Conservation (phyloP, 2,329 filamentous ascomycete species). For the Calonectria pseudoturangicola region DNA sequence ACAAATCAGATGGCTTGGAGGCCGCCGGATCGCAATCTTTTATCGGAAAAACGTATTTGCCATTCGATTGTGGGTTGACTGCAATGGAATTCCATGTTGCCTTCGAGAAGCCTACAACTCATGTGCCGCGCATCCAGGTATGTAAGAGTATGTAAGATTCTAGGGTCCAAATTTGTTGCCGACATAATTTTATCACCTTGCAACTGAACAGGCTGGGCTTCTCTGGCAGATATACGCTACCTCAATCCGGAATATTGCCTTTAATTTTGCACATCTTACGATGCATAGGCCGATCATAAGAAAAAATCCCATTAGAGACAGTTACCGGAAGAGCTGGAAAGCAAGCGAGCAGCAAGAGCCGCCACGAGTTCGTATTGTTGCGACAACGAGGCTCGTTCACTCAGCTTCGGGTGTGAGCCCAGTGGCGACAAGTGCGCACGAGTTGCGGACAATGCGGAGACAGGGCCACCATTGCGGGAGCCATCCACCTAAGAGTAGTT, state of each 20-base stretch:
- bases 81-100: not conserved
- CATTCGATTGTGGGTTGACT: no score
- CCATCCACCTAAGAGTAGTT: conserved; percentile 11
- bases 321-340: no score
- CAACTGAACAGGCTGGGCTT: no score
- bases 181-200: not conserved
- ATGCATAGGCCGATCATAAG: not conserved
- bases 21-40: not conserved
- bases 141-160: no score
- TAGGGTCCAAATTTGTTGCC: not conserved
- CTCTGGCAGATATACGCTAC: no score
- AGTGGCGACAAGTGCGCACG: conserved; percentile 4
- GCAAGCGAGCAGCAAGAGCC: not conserved
- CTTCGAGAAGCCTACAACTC: not conserved
- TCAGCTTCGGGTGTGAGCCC: not conserved
- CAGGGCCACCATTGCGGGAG: not conserved
- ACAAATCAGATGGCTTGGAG: conserved; percentile 3
- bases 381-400: not conserved
- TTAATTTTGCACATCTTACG: not conserved
- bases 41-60: no score
- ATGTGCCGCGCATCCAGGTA: no score
- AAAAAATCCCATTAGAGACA: no score
- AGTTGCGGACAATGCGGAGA: not conserved
- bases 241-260: not conserved
- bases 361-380: not conserved